Evolutionary conservation across 257 asterid species (phyloP), one percentile per base, ranked within the genome.

Genomic region (Plectranthus barbatus): DNA sequence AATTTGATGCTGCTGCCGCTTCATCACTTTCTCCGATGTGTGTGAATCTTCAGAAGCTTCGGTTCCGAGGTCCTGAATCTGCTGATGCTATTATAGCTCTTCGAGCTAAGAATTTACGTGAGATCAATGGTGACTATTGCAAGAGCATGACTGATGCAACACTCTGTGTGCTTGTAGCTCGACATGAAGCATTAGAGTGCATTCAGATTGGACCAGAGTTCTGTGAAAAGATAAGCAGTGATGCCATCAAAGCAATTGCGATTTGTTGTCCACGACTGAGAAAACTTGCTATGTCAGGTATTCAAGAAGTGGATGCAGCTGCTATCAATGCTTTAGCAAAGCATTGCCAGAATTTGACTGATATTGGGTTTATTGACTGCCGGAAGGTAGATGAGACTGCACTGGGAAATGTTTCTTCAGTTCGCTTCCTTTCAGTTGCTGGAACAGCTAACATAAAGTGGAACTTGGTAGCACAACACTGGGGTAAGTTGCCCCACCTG

Each of bases 181-280:
- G 94, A 33, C 95, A 86, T 23, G 91, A 86, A 73, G 74, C 74
- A 56, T 81, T 89, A 24, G 84, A 89, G 82, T 82, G 84, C 82
- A 83, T 88, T 69, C 88, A 84, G 70, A 79, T 88, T 49, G 96
- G 96, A 36, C 92, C 92, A 4, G 95, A 85, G 71, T 88, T 81
- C 75, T 88, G 93, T 56, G 93, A 84, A 59, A 82, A 79, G 77
- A 82, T 88, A 39, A 84, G 78, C 75, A 82, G 92, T 61, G 95
- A 82, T 68, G 95, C 95, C 58, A 64, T 88, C 46, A 86, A 77
- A 74, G 86, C 87, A 9, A 62, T 85, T 62, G 90, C 93, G 8
- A 42, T 84, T 64, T 88, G 96, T 70, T 86, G 96, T 61, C 80
- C 75, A 8, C 70, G 65, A 5, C 90, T 88, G 39, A 72, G 39